Evolutionary conservation across 2,329 filamentous ascomycete genomes (phyloP), one percentile per base, ranked within the genome.

Genomic region (Conoideocrella luteorostrata): DNA sequence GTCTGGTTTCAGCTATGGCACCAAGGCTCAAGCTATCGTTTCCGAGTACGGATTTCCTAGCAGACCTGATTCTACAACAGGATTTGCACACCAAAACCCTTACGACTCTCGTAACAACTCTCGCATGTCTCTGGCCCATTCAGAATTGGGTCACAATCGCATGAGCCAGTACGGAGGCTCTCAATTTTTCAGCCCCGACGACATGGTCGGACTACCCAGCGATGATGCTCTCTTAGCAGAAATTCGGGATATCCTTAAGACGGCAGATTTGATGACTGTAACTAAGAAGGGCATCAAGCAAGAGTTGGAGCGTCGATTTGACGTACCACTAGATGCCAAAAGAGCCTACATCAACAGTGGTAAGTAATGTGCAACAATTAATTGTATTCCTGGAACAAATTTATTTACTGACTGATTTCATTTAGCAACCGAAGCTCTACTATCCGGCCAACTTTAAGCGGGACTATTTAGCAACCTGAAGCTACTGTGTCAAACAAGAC

Each of bases 261-360:
- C 86, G 11, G 90, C 89, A 2, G 93, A 98, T 67, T 70, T 98
- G 59, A 98, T 98, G 93, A 90, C 80, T 4, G 88, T 98, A 34
- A 98, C 93, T 52, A 98, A 98, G 81, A 98, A 98, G 80, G 88
- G 86, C 56, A 86, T 98, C 67, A 97, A 97, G 76, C 69, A 79
- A 54, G 93, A 98, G 70, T 70, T 98, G 46, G 93, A 98, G 74
- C 80, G 82, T 58, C 79, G 90, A 50, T 98, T 98, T 59, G 87
- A 86, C 49, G 82, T 95, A 50, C 79, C 82, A 47, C 76, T 98
- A 47, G 90, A 97, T 62, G 74, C 82, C 43, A 94, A 88, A 76
- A 84, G 90, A 66, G 81, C 87, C 46, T 98, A 96, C 66, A 97
- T 98, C 62, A 90, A 89, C 64, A 89, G 83, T 69, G 86, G 86